These are phyloP conservation scores for Colletotrichum caudatum DNA, from an alignment of 2,329 filamentous ascomycete genomes.

Conservation along the genomic window DNA sequence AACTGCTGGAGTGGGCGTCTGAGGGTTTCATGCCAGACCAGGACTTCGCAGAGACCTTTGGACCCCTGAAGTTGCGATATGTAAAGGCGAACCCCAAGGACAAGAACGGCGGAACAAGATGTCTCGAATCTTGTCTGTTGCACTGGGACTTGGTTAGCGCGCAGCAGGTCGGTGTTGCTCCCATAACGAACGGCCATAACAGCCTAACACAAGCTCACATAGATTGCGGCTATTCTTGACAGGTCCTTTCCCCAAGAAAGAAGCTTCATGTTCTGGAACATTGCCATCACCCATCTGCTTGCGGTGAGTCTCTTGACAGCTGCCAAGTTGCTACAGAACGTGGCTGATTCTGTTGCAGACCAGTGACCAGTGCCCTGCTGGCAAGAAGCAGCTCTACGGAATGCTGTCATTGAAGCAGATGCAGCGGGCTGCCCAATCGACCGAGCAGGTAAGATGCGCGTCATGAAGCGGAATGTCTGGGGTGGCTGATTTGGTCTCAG, in stretches of 20 bases:
- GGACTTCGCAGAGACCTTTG: constrained; percentile 62
- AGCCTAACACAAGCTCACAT: constrained; percentile 7
- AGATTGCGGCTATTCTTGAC: constrained; percentile 68
- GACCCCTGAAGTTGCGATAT: constrained; percentile 61
- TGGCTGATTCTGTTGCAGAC: constrained; percentile 49
- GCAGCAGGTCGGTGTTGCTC: constrained; percentile 61
- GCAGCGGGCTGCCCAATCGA: constrained; percentile 60
- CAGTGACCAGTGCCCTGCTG: constrained; percentile 59
- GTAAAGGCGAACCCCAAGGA: constrained; percentile 66
- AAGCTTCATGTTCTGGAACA: constrained; percentile 66
- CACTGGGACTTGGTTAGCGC: constrained; percentile 68
- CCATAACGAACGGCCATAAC: neutral
- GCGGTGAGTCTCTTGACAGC: constrained; percentile 55
- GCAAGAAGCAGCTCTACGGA: constrained; percentile 65
- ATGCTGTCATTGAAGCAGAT: constrained; percentile 64
- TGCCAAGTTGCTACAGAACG: no score
- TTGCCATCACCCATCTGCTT: constrained; percentile 64
- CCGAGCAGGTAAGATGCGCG: constrained; percentile 56
- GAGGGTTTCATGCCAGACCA: constrained; percentile 52
- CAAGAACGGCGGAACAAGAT: constrained; percentile 55
- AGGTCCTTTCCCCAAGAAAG: constrained; percentile 63
- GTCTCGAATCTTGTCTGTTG: constrained; percentile 65
- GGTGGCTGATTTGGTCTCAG: constrained; percentile 5
- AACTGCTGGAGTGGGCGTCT: constrained; percentile 68
- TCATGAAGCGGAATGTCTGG: no score